Evolutionary conservation across 495 filamentous ascomycete genomes (phyloP).

Genomic region (Penicillium dipodomyicola): DNA sequence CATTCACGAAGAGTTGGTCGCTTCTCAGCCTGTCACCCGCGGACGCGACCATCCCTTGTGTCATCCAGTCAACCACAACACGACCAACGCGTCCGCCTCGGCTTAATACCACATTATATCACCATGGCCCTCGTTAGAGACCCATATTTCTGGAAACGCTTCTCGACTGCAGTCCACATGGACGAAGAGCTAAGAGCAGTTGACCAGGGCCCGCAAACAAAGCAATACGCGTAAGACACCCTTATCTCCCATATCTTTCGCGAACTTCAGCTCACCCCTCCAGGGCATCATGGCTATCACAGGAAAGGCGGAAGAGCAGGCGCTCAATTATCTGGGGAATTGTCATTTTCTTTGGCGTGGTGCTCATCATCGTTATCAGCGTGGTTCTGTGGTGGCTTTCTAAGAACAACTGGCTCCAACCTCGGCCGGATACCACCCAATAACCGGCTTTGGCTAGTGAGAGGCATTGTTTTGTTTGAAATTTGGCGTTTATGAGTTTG

Average conservation of each 20-base stretch:
- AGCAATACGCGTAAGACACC: slow-evolving; percentile 16
- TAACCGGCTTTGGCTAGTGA: not conserved
- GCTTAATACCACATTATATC: not conserved
- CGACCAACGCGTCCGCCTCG: not conserved
- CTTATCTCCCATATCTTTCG: not conserved
- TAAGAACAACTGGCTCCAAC: slow-evolving; percentile 40
- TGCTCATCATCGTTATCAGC: slow-evolving; percentile 27
- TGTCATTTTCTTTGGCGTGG: slow-evolving; percentile 30
- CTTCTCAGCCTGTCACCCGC: not conserved
- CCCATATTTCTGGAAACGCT: slow-evolving; percentile 62
- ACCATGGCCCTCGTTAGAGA: slow-evolving; percentile 53
- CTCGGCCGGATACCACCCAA: slow-evolving; percentile 10
- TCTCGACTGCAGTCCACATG: slow-evolving; percentile 57
- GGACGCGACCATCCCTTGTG: not conserved
- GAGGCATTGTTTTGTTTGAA: not conserved
- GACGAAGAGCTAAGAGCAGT: slow-evolving; percentile 36
- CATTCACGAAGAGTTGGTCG: not conserved
- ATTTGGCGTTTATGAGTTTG: not conserved
- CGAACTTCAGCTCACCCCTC: not conserved
- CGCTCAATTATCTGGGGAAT: slow-evolving; percentile 37
- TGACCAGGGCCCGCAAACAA: slow-evolving; percentile 15
- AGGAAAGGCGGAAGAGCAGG: slow-evolving; percentile 34
- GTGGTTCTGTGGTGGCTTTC: slow-evolving; percentile 42
- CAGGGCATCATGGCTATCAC: slow-evolving; percentile 35
- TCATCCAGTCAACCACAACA: slow-evolving; percentile 3